Conservation (phyloP, 2,329 filamentous ascomycete species). For the Neurospora sp. region DNA sequence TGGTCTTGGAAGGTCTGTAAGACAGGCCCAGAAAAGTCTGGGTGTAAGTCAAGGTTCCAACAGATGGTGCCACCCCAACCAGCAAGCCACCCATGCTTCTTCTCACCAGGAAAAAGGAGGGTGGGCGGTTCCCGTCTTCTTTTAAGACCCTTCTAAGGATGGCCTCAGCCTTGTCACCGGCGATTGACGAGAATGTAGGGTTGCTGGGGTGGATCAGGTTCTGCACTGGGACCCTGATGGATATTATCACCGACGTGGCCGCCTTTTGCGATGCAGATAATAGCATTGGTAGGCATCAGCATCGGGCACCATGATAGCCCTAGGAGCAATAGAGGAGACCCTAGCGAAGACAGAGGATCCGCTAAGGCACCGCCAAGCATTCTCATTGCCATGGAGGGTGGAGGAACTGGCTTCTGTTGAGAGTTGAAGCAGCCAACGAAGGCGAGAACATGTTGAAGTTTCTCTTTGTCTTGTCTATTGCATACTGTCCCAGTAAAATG, state of each 20-base stretch:
- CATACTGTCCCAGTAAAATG: background rate
- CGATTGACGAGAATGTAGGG: background rate
- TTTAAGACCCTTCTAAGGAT: background rate
- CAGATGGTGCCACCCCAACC: background rate
- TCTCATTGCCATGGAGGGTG: background rate
- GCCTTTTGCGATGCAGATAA: background rate
- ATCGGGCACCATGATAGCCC: background rate
- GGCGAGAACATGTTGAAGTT: background rate
- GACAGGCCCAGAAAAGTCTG: background rate
- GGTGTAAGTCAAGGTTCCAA: background rate
- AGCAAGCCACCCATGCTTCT: background rate
- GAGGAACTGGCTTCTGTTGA: background rate
- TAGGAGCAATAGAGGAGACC: background rate
- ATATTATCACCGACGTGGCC: background rate
- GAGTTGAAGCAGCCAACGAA: background rate
- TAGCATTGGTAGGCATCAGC: background rate
- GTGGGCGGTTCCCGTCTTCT: background rate
- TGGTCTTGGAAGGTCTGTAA: background rate
- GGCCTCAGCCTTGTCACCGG: background rate
- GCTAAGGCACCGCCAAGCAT: background rate
- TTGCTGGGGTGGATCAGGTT: background rate
- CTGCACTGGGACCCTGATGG: background rate
- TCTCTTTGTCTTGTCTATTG: background rate
- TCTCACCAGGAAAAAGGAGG: background rate
- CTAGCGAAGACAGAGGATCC: background rate